Conservation (phyloP, 2,329 filamentous ascomycete species). For the Sporothrix humicola region DNA sequence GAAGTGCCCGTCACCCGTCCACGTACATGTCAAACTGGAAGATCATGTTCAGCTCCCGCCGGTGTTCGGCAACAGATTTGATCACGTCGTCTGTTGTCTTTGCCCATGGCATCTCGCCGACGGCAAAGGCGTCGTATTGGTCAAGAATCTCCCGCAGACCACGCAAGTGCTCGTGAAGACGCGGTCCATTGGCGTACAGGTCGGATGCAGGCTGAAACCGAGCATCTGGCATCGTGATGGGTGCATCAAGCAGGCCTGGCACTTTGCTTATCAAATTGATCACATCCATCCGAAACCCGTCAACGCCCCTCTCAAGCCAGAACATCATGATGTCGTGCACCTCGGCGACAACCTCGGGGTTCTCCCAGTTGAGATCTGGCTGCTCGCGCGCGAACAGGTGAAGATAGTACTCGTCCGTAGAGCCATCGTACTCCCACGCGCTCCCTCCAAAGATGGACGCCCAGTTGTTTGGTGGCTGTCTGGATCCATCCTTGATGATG, state of each 20-base stretch:
- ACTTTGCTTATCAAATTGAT: constrained; percentile 75
- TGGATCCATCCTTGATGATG: constrained; percentile 49
- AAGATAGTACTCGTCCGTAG: constrained; percentile 76
- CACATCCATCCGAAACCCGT: constrained; percentile 76
- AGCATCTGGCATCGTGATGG: constrained; percentile 49
- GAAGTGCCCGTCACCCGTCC: constrained; percentile 58
- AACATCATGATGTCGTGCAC: constrained; percentile 77
- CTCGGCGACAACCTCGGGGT: constrained; percentile 71
- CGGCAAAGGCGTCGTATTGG: constrained; percentile 69
- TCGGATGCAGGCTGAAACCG: constrained; percentile 57
- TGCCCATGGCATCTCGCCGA: constrained; percentile 71
- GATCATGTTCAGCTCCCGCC: constrained; percentile 69
- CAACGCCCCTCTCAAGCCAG: constrained; percentile 76
- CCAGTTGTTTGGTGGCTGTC: constrained; percentile 79
- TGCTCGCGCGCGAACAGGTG: constrained; percentile 67
- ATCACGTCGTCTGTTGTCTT: constrained; percentile 63
- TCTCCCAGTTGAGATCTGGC: constrained; percentile 85
- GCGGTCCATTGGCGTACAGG: constrained; percentile 67
- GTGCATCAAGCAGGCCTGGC: constrained; percentile 60
- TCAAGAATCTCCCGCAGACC: constrained; percentile 64
- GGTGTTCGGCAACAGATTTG: constrained; percentile 60
- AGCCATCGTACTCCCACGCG: constrained; percentile 73
- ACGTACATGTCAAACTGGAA: constrained; percentile 71
- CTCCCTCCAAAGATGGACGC: constrained; percentile 62
- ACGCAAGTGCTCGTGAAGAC: constrained; percentile 65